Base-by-base conservation (phyloP, 2,329 filamentous ascomycete species). In the Aspergillus bombycis region DNA sequence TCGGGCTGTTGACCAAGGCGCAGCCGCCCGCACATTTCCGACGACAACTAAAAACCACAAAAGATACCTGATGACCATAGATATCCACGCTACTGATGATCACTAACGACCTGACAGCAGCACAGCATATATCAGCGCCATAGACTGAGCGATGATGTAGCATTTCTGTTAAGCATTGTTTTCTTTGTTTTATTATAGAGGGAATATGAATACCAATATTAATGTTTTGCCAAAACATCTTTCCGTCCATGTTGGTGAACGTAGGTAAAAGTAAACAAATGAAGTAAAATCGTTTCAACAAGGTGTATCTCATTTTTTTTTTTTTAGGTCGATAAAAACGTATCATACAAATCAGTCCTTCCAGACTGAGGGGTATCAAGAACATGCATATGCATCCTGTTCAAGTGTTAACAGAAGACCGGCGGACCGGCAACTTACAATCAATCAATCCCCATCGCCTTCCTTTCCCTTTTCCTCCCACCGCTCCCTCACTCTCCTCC, bases 401-500 rank as follows among this genome's bases (percentile, higher is more conserved):
- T 62, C 56, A 57, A 60, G 55, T 56, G 54, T 64, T 63, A 66
- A 65, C 61, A 46, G 53, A 57, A 58, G 4, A 62, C 26, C 62
- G 57, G 36, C 12, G 38, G 38, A 41, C 38, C 38, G 38, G 38
- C 56, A 48, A 54, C 63, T 63, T 65, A 63, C 58, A 26, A 56
- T 60, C 45, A 58, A 36, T 28, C 36, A n/a, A n/a, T n/a, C 11
- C 12, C 55, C 11, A 53, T 64, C 58, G 23, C 61, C 57, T 26
- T 67, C 67, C 30, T 65, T 62, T 54, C 63, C 64, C 45, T 64
- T 65, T 58, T 74, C 74, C 63, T 75, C 75, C 78, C 75, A 78
- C 56, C 70, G 74, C 61, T 80, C 76, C 55, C 74, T 73, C n/a
- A 80, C 71, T 62, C 79, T 74, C 63, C 79, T 74, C 60, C 79